phyloP scores from a whole-genome alignment of 805 yeast species.

The Wickerhamomyces kurtzmanii region DNA sequence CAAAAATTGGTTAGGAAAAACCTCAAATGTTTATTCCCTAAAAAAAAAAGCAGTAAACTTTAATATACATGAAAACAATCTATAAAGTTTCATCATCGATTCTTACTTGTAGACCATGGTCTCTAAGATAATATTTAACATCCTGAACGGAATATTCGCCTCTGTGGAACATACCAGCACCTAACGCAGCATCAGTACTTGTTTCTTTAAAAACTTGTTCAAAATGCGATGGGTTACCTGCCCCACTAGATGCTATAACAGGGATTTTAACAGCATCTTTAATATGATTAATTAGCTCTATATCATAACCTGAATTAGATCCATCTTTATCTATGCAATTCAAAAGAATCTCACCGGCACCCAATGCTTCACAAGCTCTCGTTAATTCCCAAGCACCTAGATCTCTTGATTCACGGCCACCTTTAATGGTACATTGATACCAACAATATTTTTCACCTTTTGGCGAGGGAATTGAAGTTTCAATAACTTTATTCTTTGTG shows the following conservation, averaged over 20 bases:
- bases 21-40: too few relatives aligned
- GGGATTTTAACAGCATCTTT: slow-evolving; percentile 77
- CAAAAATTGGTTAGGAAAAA: too few relatives aligned
- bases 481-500: slow-evolving; percentile 53
- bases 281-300: slow-evolving; percentile 73
- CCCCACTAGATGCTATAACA: slow-evolving; percentile 96
- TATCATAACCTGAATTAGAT: slow-evolving; percentile 86
- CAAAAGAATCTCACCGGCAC: slow-evolving; percentile 91
- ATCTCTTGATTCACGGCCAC: slow-evolving; percentile 88
- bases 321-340: slow-evolving; percentile 98
- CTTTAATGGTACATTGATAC: slow-evolving; percentile 93
- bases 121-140: slow-evolving; percentile 60
- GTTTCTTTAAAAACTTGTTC: slow-evolving; percentile 78
- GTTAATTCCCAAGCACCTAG: slow-evolving; percentile 89
- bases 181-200: slow-evolving; percentile 90
- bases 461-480: slow-evolving; percentile 68
- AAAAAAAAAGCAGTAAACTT: background rate
- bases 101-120: slow-evolving; percentile 64
- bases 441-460: slow-evolving; percentile 83
- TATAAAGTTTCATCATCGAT: slow-evolving; percentile 28
- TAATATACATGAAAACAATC: slow-evolving; percentile 1
- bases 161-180: slow-evolving; percentile 98
- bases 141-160: slow-evolving; percentile 83
- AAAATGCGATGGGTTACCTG: slow-evolving; percentile 89
- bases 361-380: slow-evolving; percentile 80